A percentile compares a stretch with the other conserved stretches of the same genome.
phyloP scores from a whole-genome alignment of 306 rosid species.

The Lotus japonicus region DNA sequence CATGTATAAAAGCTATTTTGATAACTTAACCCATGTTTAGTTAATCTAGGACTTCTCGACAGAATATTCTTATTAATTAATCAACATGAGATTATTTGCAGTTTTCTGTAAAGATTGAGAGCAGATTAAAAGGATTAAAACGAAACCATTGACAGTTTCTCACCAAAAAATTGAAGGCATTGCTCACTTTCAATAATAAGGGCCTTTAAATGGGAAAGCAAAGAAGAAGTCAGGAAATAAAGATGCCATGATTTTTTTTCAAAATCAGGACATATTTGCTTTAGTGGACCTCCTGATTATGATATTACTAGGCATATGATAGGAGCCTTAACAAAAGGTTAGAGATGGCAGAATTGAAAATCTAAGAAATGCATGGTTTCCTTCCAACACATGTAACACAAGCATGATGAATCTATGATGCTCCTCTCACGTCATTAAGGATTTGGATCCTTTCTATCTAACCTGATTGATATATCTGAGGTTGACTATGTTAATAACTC shows the following conservation, averaged over 20 bases:
- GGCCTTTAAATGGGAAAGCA: not conserved
- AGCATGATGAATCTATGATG: slow-evolving; percentile 30
- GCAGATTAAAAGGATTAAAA: no score
- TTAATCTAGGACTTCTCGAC: no score
- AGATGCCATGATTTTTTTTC: slow-evolving; percentile 30
- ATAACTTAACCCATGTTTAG: no score
- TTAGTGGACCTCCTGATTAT: slow-evolving; percentile 37
- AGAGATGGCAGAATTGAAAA: no score
- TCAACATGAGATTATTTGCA: no score
- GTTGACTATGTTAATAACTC: no score
- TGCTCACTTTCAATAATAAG: not conserved
- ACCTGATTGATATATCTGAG: no score
- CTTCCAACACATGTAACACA: not conserved
- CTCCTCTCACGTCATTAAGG: slow-evolving; percentile 32
- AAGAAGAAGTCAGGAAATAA: not conserved
- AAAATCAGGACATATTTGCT: slow-evolving; percentile 35
- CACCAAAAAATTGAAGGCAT: not conserved
- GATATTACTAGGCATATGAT: slow-evolving; percentile 31
- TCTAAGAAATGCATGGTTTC: no score
- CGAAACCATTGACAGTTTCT: no score
- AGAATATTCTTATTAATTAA: no score
- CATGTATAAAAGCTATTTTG: no score
- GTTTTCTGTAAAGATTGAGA: no score
- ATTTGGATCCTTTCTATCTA: not conserved
- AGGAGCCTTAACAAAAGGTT: slow-evolving; percentile 18